phyloP scores from a whole-genome alignment of 441 rosid genomes.

The Croton laevigatus region DNA sequence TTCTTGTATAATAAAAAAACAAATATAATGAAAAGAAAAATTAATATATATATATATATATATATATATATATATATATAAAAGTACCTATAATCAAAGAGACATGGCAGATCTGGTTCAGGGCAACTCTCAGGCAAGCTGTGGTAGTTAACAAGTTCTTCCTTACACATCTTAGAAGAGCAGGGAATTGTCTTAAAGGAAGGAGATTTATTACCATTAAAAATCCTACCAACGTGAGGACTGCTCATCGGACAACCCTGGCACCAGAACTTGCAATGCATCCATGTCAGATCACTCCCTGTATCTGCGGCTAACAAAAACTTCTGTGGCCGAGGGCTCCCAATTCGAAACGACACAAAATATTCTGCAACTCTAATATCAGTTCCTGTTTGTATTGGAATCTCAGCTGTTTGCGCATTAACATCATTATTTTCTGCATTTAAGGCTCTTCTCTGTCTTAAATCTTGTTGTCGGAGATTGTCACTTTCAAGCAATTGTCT shows the following conservation, averaged over 20 bases:
- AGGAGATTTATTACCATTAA: slow-evolving; percentile 19
- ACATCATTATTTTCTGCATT: too few relatives aligned
- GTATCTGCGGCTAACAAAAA: slow-evolving; percentile 32
- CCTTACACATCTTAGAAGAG: slow-evolving; percentile 14
- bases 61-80: too few relatives aligned
- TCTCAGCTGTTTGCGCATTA: neutral
- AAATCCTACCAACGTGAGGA: slow-evolving; percentile 19
- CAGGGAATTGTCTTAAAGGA: slow-evolving; percentile 32
- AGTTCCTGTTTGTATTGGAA: slow-evolving; percentile 28
- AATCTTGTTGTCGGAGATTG: neutral
- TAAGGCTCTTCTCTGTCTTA: too few relatives aligned
- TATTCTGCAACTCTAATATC: slow-evolving; percentile 26
- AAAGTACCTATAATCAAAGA: slow-evolving; percentile 31
- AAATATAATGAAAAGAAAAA: too few relatives aligned
- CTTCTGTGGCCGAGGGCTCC: slow-evolving; percentile 30
- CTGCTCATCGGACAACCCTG: slow-evolving; percentile 3
- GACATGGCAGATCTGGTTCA: slow-evolving; percentile 20
- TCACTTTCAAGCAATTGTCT: slow-evolving; percentile 21
- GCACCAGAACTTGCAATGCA: slow-evolving; percentile 26
- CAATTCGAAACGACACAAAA: slow-evolving; percentile 30
- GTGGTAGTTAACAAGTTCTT: slow-evolving; percentile 8
- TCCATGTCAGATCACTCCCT: slow-evolving; percentile 32
- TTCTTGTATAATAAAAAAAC: too few relatives aligned
- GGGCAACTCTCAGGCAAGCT: slow-evolving; percentile 25
- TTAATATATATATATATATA: too few relatives aligned